Conservation (phyloP, 495 filamentous ascomycete species). For the Cercophora sp. region DNA sequence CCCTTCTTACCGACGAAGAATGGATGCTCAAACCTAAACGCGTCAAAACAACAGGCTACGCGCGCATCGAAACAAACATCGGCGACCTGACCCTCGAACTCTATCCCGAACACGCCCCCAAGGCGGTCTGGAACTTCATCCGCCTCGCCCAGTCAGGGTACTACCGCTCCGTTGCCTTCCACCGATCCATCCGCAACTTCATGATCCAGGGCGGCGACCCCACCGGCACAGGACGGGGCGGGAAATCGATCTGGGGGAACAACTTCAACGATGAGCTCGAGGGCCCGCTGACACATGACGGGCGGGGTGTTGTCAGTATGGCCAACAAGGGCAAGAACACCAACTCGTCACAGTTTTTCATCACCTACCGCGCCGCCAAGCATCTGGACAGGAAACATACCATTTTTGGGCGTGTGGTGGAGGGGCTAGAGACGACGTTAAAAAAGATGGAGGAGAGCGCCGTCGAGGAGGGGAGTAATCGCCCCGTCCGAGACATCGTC, state of each 20-base stretch:
- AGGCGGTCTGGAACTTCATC: conserved; percentile 95
- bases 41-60: conserved; percentile 87
- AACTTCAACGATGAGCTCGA: conserved; percentile 92
- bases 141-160: conserved; percentile 84
- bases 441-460: conserved; percentile 67
- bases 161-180: conserved; percentile 77
- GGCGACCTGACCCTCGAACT: conserved; percentile 86
- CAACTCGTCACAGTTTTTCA: conserved; percentile 93
- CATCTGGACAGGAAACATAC: conserved; percentile 95
- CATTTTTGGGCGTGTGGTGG: conserved; percentile 85
- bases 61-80: conserved; percentile 74
- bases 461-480: conserved; percentile 61
- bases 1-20: conserved; percentile 84
- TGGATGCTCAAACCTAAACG: conserved; percentile 89
- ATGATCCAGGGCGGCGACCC: conserved; percentile 99
- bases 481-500: conserved; percentile 68
- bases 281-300: conserved; percentile 75
- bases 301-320: conserved; percentile 81
- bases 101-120: conserved; percentile 83
- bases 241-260: conserved; percentile 81
- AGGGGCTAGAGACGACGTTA: conserved; percentile 62
- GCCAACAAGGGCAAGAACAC: conserved; percentile 98
- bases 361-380: conserved; percentile 74
- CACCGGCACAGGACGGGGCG: conserved; percentile 84
- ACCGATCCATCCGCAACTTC: conserved; percentile 90